Base-by-base conservation (phyloP, 495 filamentous ascomycete genomes). In the Cenococcum geophilum region DNA sequence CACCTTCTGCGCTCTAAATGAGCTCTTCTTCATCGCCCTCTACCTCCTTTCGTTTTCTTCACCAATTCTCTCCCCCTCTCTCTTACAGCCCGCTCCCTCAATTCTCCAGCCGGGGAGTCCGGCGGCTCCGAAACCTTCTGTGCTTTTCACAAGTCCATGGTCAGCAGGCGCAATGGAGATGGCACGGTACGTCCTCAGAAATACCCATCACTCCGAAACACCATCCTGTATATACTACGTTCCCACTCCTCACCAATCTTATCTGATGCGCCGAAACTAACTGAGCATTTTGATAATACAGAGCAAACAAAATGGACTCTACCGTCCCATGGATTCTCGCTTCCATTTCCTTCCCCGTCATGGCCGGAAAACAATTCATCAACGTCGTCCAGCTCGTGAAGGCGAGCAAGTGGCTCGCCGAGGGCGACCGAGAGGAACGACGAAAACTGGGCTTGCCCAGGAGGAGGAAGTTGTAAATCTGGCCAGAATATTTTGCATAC, bases 21-120 rank as follows among this genome's bases (percentile, higher is more conserved):
- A 99, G 75, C 73, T 89, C 60, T 97, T 96, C 80, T 99, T 97
- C 79, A 91, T 99, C 72, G 91, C 91, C 48, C 82, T 97, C 64
- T 99, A 99, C 78, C 88, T 99, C 47, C 84, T 99, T 48, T 96
- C 91, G 67, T 99, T 99, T 82, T 91, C 86, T 49, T 92, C 88
- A 40, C 92, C 92, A 0, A 79, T 81, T 27, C 82, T 97, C 58
- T 91, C 89, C 1, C 90, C 92, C 0, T 87, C 86, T 27, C 88
- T 97, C 18, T 83, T 96, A 25, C 73, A 74, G 25, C 57, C 73
- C 70, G 57, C 54, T 27, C 80, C 76, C 1, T 78, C 78, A 20
- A 81, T 80, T 27, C 78, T 83, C 52, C 81, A 86, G 68, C 80
- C 82, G 20, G 87, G 87, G 10, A 82, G 74, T 55, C 87, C 89